Percentiles rank a stretch among this genome's conserved stretches.
Conservation (phyloP, 1,139 yeast genomes). For the Kazachstania sp. region DNA sequence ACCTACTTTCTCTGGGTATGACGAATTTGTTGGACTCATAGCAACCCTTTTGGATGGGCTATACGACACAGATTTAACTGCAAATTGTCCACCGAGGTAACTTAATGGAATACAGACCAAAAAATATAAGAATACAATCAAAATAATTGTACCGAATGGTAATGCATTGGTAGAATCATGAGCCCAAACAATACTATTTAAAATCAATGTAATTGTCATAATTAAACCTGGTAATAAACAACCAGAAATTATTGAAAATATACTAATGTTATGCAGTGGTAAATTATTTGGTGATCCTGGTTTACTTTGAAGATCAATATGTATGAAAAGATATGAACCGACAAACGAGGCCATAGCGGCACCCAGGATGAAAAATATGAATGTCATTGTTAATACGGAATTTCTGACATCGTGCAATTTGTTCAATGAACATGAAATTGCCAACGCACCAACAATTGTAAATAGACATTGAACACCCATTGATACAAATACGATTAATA, state of each 20-base stretch:
- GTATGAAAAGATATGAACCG: constrained; percentile 45
- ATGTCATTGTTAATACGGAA: constrained; percentile 52
- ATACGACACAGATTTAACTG: constrained; percentile 22
- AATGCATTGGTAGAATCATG: constrained; percentile 67
- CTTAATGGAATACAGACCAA: constrained; percentile 68
- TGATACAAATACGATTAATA: constrained; percentile 51
- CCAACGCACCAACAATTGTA: constrained; percentile 53
- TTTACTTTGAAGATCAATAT: constrained; percentile 6
- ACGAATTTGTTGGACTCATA: not conserved
- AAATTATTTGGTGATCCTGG: constrained; percentile 5
- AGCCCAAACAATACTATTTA: constrained; percentile 69
- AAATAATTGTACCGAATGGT: constrained; percentile 67
- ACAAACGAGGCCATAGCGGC: constrained; percentile 68
- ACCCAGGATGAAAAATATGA: constrained; percentile 54
- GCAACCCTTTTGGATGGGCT: not conserved
- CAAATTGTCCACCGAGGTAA: constrained; percentile 58
- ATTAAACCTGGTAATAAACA: constrained; percentile 54
- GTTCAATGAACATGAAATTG: constrained; percentile 50
- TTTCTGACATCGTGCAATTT: constrained; percentile 57
- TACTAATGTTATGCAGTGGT: constrained; percentile 7
- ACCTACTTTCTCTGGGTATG: constrained; percentile 1
- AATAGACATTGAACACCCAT: constrained; percentile 67
- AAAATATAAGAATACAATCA: constrained; percentile 49
- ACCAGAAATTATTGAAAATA: constrained; percentile 45
- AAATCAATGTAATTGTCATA: constrained; percentile 43